Base-by-base conservation (phyloP, 2,329 filamentous ascomycete genomes). In the Gaeumannomyces sp. region DNA sequence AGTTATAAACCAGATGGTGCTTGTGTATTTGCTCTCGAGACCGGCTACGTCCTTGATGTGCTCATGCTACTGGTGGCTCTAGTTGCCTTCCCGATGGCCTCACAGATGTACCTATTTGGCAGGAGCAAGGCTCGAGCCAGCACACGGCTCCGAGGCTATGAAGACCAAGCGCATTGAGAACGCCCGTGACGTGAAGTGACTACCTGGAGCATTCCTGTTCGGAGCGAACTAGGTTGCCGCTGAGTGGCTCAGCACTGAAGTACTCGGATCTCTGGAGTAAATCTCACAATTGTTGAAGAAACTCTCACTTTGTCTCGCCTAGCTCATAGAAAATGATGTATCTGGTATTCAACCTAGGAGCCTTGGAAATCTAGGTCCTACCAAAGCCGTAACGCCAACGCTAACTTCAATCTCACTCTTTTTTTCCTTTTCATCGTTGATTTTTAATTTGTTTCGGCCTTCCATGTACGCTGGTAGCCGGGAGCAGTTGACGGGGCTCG, bases 351-450 rank as follows among this genome's bases (percentile, higher is more conserved):
- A 53, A 53, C 45, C 45, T 53, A 53, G 45, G 45, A 53, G 45
- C 45, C 45, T 53, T 53, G 45, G 25, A 53, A 53, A n/a, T 50
- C 19, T 56, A 60, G 56, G 25, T 60, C 31, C 59, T 60, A 50
- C 31, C 57, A 33, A 31, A 56, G 45, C 62, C 58, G 63, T 59
- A 70, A 70, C 69, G 69, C 69, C 69, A 64, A 67, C 69, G 69
- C 69, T 70, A 65, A 64, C 68, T 70, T 66, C 67, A 70, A 45
- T 64, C 60, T 56, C 29, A 27, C 4, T 31, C 8, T 62, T 57
- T 53, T 22, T 28, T n/a, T 6, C 4, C 1, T 11, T n/a, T n/a
- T 25, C 2, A 35, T 35, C 33, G 13, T 53, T 53, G n/a, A 1
- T 50, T 50, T 50, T 25, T n/a, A 53, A 10, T n/a, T 19, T 22